Evolutionary conservation across 331 rosid genomes (phyloP), one percentile per base, ranked within the genome.

Genomic region (Arachis monticola): DNA sequence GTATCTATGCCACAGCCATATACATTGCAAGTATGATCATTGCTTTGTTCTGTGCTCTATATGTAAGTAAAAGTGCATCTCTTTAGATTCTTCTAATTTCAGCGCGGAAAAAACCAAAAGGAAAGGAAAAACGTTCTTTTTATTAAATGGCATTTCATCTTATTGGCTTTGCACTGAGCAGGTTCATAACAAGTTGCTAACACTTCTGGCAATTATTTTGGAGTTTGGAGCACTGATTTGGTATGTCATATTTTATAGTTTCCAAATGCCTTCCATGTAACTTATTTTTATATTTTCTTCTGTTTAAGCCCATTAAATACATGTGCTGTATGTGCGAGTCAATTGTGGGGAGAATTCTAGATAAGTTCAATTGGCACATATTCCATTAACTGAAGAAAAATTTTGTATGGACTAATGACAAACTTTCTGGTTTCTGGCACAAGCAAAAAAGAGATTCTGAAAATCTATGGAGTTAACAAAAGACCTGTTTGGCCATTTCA

Each of bases 1-100:
- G 98, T 27, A 93, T 93, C 68, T 93, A 93, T 77, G 98, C 98
- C 47, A 93, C 98, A 1, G 96, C 98, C 60, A 74, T 90, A 81
- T 93, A 76, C 90, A 80, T 93, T 63, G 96, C 96, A 47, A 93
- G 96, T 77, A 91, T 91, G 68, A 83, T 93, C 67, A 82, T 93
- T 2, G 91, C 97, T 40, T 80, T 93, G 83, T 85, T 93, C 82
- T 89, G 86, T 83, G 96, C 98, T 53, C 95, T 93, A 66, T 93
- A 89, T 77, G 98, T 93, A 88, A 86, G 96, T 88, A 78, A 35
- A 61, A 47, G 6, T 41, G 55, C 51, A 78, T 58, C 74, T 66
- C 55, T 76, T 14, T 45, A 11, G 17, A 13, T 73, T 79, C 27
- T 22, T 22, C 27, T 22, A 22, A 22, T 22, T 22, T 22, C 27